These are phyloP conservation scores for Globisporangium cederbergense DNA, from an alignment of 352 stramenopile species.

Conservation along the genomic window DNA sequence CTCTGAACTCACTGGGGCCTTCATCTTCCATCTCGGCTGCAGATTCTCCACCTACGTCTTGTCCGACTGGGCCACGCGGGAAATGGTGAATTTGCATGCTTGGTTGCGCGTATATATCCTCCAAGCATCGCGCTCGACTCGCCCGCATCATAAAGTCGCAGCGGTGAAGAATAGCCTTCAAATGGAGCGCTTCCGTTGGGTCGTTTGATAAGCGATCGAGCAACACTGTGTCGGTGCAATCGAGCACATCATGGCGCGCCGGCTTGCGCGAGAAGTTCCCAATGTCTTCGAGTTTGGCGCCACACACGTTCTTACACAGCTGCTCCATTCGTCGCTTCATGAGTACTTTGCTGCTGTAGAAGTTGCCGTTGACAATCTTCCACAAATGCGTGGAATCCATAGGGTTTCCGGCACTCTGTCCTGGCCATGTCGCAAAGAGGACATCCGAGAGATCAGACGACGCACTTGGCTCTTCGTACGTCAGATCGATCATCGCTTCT, in stretches of 20 bases:
- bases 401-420: conserved; percentile 55
- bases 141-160: conserved; percentile 81
- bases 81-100: conserved; percentile 39
- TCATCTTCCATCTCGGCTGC: conserved; percentile 1
- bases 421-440: conserved; percentile 80
- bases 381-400: conserved; percentile 83
- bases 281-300: conserved; percentile 65
- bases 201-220: conserved; percentile 44
- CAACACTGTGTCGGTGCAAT: conserved; percentile 62
- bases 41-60: not conserved
- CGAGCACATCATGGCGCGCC: conserved; percentile 37
- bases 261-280: conserved; percentile 41
- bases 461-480: conserved; percentile 23
- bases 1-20: conserved; percentile 20
- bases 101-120: conserved; percentile 44
- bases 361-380: conserved; percentile 64
- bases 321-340: conserved; percentile 73
- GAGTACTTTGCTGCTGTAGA: conserved; percentile 59
- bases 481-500: conserved; percentile 18
- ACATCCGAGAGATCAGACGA: conserved; percentile 56
- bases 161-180: conserved; percentile 60
- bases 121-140: conserved; percentile 58
- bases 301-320: conserved; percentile 61
- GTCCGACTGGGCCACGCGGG: not conserved
- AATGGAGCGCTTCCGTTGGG: conserved; percentile 24